phyloP scores from a whole-genome alignment of 176 grass and related monocot genomes.

The Carex cristatella region DNA sequence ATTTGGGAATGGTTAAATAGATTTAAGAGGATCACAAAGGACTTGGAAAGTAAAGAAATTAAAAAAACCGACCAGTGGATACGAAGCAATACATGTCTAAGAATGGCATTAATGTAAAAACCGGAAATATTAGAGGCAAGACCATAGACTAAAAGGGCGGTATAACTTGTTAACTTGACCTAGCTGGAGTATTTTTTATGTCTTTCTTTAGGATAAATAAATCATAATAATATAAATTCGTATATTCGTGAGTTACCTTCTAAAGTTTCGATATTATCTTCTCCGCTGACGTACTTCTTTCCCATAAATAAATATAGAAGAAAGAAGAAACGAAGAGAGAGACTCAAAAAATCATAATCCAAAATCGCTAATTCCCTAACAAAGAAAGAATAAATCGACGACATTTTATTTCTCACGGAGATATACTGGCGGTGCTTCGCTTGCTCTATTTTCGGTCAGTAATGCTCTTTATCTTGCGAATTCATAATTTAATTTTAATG shows the following conservation, averaged over 20 bases:
- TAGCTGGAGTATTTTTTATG: constrained; percentile 14
- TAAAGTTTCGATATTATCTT: constrained; percentile 34
- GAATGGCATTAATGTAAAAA: constrained; percentile 11
- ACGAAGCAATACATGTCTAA: neutral
- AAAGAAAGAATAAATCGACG: neutral
- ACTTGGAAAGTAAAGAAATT: constrained; percentile 5
- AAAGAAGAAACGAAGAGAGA: constrained; percentile 31
- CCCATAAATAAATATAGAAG: neutral
- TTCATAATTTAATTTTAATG: neutral
- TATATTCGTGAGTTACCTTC: constrained; percentile 1
- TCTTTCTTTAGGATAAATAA: neutral
- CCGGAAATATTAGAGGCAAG: neutral
- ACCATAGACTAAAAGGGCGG: neutral
- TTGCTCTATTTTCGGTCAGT: constrained; percentile 15
- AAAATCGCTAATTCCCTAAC: neutral
- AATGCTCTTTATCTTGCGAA: neutral
- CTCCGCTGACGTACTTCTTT: constrained; percentile 16
- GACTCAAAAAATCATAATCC: constrained; percentile 10
- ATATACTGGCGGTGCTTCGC: constrained; percentile 12
- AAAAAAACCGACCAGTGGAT: neutral
- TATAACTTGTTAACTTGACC: constrained; percentile 21
- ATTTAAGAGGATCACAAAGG: neutral
- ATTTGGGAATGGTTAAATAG: neutral
- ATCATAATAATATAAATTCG: constrained; percentile 10
- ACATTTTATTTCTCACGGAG: neutral